Evolutionary conservation across 2,329 filamentous ascomycete species (phyloP).

Genomic region (Aspergillus sp.): DNA sequence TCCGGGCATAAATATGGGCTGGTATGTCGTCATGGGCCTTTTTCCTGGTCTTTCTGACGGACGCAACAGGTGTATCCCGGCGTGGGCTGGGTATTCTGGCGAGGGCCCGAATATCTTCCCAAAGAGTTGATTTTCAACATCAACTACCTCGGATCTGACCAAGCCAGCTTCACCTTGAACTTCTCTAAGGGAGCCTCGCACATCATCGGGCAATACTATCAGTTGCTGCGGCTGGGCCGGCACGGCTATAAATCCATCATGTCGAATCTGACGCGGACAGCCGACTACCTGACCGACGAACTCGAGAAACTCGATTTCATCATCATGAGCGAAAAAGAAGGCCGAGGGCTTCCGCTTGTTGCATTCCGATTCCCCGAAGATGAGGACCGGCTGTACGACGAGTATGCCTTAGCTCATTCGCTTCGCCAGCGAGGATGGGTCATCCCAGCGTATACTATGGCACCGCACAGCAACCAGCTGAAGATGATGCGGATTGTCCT

Average conservation of each 20-base stretch:
- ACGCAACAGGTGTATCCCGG: slow-evolving; percentile 57
- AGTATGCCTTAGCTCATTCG: slow-evolving; percentile 77
- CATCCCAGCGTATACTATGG: slow-evolving; percentile 94
- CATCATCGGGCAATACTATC: slow-evolving; percentile 71
- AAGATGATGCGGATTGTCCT: slow-evolving; percentile 93
- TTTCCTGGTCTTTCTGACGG: neutral
- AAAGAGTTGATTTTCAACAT: slow-evolving; percentile 70
- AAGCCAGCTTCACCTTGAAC: slow-evolving; percentile 70
- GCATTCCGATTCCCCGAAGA: slow-evolving; percentile 72
- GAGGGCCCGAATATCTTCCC: slow-evolving; percentile 64
- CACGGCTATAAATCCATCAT: slow-evolving; percentile 62
- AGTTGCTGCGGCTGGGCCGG: slow-evolving; percentile 69
- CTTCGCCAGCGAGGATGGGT: slow-evolving; percentile 85
- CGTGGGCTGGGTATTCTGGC: slow-evolving; percentile 70
- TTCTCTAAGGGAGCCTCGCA: slow-evolving; percentile 71
- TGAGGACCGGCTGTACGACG: slow-evolving; percentile 61
- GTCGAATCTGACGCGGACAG: slow-evolving; percentile 79
- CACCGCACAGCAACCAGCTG: slow-evolving; percentile 74
- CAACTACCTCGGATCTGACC: slow-evolving; percentile 69
- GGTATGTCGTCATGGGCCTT: slow-evolving; percentile 25
- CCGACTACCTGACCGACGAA: slow-evolving; percentile 75
- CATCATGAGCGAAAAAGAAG: slow-evolving; percentile 78
- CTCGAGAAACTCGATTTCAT: slow-evolving; percentile 75
- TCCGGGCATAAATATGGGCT: slow-evolving; percentile 52
- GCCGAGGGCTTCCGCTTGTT: slow-evolving; percentile 79